A percentile compares a stretch with the other conserved stretches of the same genome.
Conservation (phyloP, 2,329 filamentous ascomycete species). For the Leptographium lundbergii region DNA sequence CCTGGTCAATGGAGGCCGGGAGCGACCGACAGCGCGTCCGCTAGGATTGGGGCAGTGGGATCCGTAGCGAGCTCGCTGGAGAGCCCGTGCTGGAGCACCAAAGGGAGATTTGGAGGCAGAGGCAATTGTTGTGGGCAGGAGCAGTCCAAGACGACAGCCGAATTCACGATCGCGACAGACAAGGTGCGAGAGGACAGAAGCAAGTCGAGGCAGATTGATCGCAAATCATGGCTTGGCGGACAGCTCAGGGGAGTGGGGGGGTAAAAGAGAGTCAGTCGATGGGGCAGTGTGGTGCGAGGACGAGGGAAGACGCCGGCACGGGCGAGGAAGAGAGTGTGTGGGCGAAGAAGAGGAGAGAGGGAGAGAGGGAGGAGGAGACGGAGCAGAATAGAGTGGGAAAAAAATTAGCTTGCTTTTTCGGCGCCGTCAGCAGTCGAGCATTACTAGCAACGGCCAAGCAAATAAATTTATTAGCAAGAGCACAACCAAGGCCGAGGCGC, state of each 20-base stretch:
- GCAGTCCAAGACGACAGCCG: neutral
- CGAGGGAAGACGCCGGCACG: neutral
- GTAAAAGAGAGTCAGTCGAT: neutral
- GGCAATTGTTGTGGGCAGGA: neutral
- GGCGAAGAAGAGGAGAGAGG: neutral
- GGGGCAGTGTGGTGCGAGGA: neutral
- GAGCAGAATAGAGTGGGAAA: conserved; percentile 4
- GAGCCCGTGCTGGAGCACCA: neutral
- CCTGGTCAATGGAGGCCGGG: neutral
- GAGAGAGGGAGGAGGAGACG: neutral
- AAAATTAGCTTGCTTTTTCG: conserved; percentile 5
- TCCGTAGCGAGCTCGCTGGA: neutral
- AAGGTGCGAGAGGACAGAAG: neutral
- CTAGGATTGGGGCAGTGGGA: neutral
- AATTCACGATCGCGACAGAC: neutral
- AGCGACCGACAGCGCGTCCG: neutral
- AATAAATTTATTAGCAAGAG: neutral
- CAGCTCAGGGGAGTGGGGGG: neutral
- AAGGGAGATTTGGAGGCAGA: neutral
- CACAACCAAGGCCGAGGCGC: conserved; percentile 3
- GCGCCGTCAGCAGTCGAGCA: conserved; percentile 1
- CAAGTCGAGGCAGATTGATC: neutral
- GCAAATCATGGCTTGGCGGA: conserved; percentile 1
- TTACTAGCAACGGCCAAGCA: neutral
- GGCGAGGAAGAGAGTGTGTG: neutral